Evolutionary conservation across 1,139 yeast species (phyloP), one percentile per base, ranked within the genome.

Genomic region (Kodamaea ohmeri): DNA sequence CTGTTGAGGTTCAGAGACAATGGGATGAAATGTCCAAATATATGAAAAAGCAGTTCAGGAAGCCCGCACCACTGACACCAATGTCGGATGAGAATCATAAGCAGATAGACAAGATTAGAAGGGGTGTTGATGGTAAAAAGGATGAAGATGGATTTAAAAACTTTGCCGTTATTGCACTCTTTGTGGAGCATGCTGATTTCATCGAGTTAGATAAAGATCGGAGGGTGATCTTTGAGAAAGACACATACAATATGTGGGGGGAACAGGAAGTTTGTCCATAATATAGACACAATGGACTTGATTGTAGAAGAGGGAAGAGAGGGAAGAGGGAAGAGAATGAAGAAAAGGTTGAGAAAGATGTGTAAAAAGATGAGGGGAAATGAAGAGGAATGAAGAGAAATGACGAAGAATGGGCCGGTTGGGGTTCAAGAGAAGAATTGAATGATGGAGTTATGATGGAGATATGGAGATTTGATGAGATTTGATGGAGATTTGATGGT

Each of bases 71-170:
- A 1, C 82, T 83, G 16, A 63, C 78, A 1, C 61, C 64, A 17
- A 56, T 86, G 56, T 73, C 76, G n/a, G 70, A 67, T n/a, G 81
- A 76, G 25, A 75, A 74, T 41, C 69, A 70, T 29, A 76, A 76
- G 51, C 56, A 67, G 41, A 63, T 87, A 31, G 95, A 87, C 58
- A 76, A 84, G 38, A 82, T 87, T 36, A 70, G 77, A 36, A 71
- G 95, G 47, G 94, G 95, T 4, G 95, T 86, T 11, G 95, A 87
- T 58, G 96, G 95, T 6, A 73, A 80, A 36, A 76, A 80, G 52
- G 87, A 79, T 36, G 80, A 61, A 20, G 73, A 75, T 25, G 95
- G 94, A 1, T 66, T 75, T 42, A 80, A 76, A 52, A 80, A 85
- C 56, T 86, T 83, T 56, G 78, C 80, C 1, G 78, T 85, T 18